A percentile compares a stretch with the other conserved stretches of the same genome.
Conservation (phyloP, 2,329 filamentous ascomycete species). For the Calonectria multiphialidica region DNA sequence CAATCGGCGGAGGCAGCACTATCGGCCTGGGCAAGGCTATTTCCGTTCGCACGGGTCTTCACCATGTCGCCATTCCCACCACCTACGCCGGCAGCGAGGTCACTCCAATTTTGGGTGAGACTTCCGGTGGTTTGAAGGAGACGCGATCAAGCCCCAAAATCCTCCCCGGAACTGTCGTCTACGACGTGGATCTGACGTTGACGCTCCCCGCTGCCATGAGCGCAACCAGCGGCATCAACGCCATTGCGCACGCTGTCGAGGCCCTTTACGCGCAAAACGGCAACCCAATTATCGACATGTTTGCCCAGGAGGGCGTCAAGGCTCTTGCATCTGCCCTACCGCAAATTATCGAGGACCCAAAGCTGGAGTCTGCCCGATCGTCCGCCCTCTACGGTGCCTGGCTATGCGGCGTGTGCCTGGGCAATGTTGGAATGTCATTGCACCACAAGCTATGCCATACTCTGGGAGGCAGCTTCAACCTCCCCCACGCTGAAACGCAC, state of each 20-base stretch:
- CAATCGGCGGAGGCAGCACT: conserved; percentile 40
- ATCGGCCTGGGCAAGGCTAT: conserved; percentile 72
- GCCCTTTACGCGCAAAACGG: conserved; percentile 72
- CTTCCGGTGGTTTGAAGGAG: conserved; percentile 67
- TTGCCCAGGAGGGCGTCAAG: conserved; percentile 62
- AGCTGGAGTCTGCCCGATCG: conserved; percentile 56
- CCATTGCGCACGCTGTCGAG: conserved; percentile 73
- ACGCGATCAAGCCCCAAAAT: conserved; percentile 70
- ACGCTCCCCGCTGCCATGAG: conserved; percentile 65
- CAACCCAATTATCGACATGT: conserved; percentile 70
- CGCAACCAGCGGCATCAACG: conserved; percentile 73
- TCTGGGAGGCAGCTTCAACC: conserved; percentile 64
- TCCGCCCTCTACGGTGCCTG: conserved; percentile 31
- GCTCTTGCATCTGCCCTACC: conserved; percentile 67
- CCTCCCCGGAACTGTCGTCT: conserved; percentile 70
- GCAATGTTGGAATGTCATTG: conserved; percentile 19
- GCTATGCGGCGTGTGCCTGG: conserved; percentile 56
- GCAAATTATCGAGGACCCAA: conserved; percentile 59
- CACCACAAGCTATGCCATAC: conserved; percentile 48
- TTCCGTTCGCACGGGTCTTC: conserved; percentile 64
- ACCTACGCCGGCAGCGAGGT: conserved; percentile 74
- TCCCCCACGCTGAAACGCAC: conserved; percentile 25
- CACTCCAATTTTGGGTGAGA: conserved; percentile 75
- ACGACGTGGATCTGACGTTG: conserved; percentile 73
- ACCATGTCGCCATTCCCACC: conserved; percentile 66